Evolutionary conservation across 1,284 basidiomycete genomes (phyloP), one percentile per base, ranked within the genome.

Genomic region (Rhodotorula sp.): DNA sequence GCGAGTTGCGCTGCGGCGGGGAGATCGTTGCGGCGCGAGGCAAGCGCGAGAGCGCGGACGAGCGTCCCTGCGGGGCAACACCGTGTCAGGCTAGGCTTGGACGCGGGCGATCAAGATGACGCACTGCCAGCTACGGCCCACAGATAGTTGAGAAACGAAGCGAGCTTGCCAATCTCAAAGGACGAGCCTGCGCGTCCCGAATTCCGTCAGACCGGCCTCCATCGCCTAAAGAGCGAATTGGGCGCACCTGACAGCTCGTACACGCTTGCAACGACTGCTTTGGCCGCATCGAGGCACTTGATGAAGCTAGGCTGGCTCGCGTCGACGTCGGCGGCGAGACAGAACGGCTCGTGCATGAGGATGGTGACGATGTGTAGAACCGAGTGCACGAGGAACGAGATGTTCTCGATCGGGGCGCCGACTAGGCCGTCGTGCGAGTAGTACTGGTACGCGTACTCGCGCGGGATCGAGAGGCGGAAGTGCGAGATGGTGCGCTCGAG

Each of bases 321-420:
- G 1, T 48, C 44, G 5, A 50, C 34, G 16, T 21, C n/a, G 7
- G 60, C 48, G 19, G 53, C 41, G 46, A 58, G 25, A 42, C 66
- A 67, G 48, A 62, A 67, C 19, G 75, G 76, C 53, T 78, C 77
- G 52, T 77, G 76, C 54, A 77, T 59, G 21, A 78, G 57, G 53
- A 78, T 78, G 21, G 59, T 66, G n/a, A 62, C 48, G n/a, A 71
- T 67, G 61, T 77, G 72, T 4, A 66, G 63, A 23, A 78, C 50
- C 16, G 70, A 61, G 14, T 54, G 52, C 25, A 73, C 63, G 50
- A 77, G 59, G 27, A 57, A 25, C 13, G 54, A 49, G 19, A 55
- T 44, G 45, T 42, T 59, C 52, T 71, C 66, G 59, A 70, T 23
- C 44, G 25, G 54, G 7, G 41, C 42, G 21, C 25, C 41, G 34